A percentile compares a stretch with the other conserved stretches of the same genome.
phyloP scores from a whole-genome alignment of 441 rosid species.

The Pelargonium myrrhifolium region DNA sequence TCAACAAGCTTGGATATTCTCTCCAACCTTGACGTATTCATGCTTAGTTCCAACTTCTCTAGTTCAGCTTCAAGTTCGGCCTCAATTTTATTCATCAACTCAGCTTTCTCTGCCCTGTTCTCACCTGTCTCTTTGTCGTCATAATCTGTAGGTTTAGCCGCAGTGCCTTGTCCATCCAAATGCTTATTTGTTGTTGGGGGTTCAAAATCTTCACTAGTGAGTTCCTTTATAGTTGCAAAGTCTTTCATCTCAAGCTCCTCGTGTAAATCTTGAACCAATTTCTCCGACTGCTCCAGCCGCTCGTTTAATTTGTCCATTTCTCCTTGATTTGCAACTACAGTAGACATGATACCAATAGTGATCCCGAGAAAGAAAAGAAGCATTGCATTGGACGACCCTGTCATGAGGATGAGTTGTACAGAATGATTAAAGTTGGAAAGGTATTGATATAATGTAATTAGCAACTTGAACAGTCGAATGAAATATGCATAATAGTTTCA shows the following conservation, averaged over 20 bases:
- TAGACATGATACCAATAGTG: constrained; percentile 18
- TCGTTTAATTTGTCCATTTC: constrained; percentile 25
- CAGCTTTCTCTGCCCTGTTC: constrained; percentile 9
- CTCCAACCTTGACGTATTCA: constrained; percentile 18
- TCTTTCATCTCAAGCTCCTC: constrained; percentile 38
- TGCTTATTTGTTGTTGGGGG: constrained; percentile 7
- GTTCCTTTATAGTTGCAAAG: constrained; percentile 19
- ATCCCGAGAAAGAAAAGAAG: constrained; percentile 25
- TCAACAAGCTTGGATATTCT: constrained; percentile 11
- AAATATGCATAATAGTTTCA: neutral
- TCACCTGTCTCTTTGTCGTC: constrained; percentile 5
- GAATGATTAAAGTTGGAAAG: neutral
- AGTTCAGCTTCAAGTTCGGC: constrained; percentile 42
- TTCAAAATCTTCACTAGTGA: neutral
- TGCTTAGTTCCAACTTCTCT: constrained; percentile 24
- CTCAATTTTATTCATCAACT: constrained; percentile 30
- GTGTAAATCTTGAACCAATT: constrained; percentile 26
- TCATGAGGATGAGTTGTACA: neutral
- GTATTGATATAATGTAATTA: neutral
- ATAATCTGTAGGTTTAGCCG: neutral
- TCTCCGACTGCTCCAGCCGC: constrained; percentile 21
- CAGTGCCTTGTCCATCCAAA: too few relatives aligned
- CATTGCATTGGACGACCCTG: constrained; percentile 23
- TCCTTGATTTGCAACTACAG: constrained; percentile 5
- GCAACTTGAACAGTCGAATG: neutral